Percentiles rank a stretch among this genome's conserved stretches.
Evolutionary conservation across 129 eudicot species (phyloP).

Genomic region (Erigeron canadensis): DNA sequence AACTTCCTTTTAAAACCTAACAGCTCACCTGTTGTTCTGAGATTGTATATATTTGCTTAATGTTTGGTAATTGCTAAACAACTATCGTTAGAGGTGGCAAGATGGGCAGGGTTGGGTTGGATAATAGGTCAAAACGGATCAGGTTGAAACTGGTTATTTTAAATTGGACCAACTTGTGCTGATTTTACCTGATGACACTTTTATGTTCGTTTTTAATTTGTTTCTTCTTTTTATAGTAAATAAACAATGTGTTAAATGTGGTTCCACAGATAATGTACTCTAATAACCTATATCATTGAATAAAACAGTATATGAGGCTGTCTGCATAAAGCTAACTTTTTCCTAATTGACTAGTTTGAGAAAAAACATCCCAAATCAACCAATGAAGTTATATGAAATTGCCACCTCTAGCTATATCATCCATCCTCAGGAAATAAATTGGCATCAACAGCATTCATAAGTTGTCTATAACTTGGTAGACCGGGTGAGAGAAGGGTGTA

Average conservation of each 20-base stretch:
- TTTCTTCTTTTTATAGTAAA: neutral
- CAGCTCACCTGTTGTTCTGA: constrained; percentile 3
- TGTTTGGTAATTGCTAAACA: constrained; percentile 3
- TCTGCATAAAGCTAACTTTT: neutral
- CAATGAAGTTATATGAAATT: neutral
- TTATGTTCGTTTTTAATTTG: neutral
- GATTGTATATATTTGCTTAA: neutral
- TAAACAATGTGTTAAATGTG: neutral
- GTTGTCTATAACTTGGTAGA: constrained; percentile 1
- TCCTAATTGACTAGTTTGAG: neutral
- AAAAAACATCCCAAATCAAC: neutral
- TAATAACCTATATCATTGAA: neutral
- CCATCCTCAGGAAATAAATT: constrained; percentile 7
- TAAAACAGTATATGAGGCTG: neutral
- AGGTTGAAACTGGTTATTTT: neutral
- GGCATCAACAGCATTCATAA: neutral
- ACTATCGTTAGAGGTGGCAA: constrained; percentile 13
- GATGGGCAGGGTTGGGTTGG: constrained; percentile 2
- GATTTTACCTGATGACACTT: neutral
- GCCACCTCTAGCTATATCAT: neutral
- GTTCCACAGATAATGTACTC: neutral
- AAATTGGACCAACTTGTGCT: neutral
- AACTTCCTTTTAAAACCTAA: neutral
- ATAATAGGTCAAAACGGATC: neutral
- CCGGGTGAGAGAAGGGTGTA: neutral